A percentile compares a stretch with the other conserved stretches of the same genome.
phyloP scores from a whole-genome alignment of 768 basidiomycete genomes.

The Strobilomyces echinocephalus region DNA sequence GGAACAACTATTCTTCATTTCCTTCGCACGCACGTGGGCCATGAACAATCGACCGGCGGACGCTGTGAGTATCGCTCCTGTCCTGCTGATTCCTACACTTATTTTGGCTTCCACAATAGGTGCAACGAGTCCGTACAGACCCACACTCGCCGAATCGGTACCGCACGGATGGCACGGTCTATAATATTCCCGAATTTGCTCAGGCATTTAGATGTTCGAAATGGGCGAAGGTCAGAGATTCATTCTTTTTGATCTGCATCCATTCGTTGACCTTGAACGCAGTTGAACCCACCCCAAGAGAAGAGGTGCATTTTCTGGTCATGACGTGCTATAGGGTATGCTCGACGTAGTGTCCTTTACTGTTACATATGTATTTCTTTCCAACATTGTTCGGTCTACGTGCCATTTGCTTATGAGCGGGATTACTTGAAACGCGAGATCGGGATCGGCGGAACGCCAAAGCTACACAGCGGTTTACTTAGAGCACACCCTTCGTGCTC shows the following conservation, averaged over 20 bases:
- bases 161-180: slow-evolving; percentile 82
- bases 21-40: slow-evolving; percentile 87
- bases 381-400: background rate
- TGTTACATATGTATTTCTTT: slow-evolving; percentile 19
- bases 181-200: slow-evolving; percentile 85
- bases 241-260: background rate
- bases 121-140: slow-evolving; percentile 78
- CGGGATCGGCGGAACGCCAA: background rate
- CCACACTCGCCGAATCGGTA: slow-evolving; percentile 81
- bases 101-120: slow-evolving; percentile 32
- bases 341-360: background rate
- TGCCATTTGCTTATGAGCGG: background rate
- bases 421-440: background rate
- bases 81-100: background rate
- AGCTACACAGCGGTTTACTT: slow-evolving; percentile 5
- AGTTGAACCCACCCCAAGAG: slow-evolving; percentile 82
- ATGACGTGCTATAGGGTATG: slow-evolving; percentile 16
- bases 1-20: slow-evolving; percentile 93
- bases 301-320: slow-evolving; percentile 81
- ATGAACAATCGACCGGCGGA: slow-evolving; percentile 73
- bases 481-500: slow-evolving; percentile 94
- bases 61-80: slow-evolving; percentile 44
- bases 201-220: slow-evolving; percentile 78
- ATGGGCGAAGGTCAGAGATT: slow-evolving; percentile 58
- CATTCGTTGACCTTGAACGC: slow-evolving; percentile 9